Evolutionary conservation across 768 basidiomycete species (phyloP), one percentile per base, ranked within the genome.

Genomic region (Psilocybe cyanescens): DNA sequence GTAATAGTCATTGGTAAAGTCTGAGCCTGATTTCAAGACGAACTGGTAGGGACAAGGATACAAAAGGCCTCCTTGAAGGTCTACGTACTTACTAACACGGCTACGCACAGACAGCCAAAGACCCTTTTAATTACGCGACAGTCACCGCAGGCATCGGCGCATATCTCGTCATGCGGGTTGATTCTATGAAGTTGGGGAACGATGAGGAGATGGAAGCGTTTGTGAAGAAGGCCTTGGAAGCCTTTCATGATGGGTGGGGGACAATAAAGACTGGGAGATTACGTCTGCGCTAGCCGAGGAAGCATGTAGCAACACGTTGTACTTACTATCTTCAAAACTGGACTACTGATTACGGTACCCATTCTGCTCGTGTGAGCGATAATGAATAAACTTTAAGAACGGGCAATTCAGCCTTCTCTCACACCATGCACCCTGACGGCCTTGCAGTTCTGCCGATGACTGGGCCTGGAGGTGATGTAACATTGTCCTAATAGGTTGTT

Each of bases 81-180:
- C 51, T 53, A 53, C 24, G 24, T 24, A 24, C 24, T 24, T 24
- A 24, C 24, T 24, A 24, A 24, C 24, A 2, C 24, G 2, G 24
- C 2, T 24, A 24, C n/a, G 31, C 51, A 17, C 29, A 17, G 16
- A 33, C 9, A 1, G 12, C 45, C 46, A 48, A 48, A 8, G 16
- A 28, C 11, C 33, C 56, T 8, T 48, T 57, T 8, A 37, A 57
- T 39, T 57, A 57, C 31, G 44, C 29, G 7, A 35, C 17, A 19
- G 47, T 31, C 44, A 31, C 44, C 4, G n/a, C 28, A 31, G 56
- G 45, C 46, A 57, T 57, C 31, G 56, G 45, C 12, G 56, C 56
- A 8, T 46, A 57, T 46, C 24, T 57, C 19, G 56, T 57, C 14
- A 57, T 57, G 56, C 48, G 56, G 56, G 48, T 45, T 4, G 56